Percentiles rank a stretch among this genome's conserved stretches.
phyloP scores from a whole-genome alignment of 768 basidiomycete species.

The Neoboletus subvelutipes region DNA sequence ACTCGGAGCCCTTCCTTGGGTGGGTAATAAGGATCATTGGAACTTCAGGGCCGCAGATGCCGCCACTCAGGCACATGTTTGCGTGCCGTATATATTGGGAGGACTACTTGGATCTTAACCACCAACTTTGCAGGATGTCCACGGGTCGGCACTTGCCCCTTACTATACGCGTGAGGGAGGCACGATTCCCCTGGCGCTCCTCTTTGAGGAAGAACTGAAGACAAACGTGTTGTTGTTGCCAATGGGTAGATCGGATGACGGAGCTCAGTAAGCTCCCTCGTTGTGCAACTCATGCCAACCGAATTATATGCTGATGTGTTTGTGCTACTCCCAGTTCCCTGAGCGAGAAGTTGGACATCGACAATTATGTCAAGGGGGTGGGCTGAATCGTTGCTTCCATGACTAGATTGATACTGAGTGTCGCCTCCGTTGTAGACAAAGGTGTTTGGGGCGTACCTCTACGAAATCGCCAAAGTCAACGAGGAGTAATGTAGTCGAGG shows the following conservation, averaged over 20 bases:
- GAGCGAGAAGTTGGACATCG: constrained; percentile 90
- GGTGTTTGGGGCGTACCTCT: constrained; percentile 16
- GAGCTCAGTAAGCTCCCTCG: constrained; percentile 64
- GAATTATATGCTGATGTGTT: background rate
- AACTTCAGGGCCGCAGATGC: constrained; percentile 81
- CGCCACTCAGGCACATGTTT: constrained; percentile 56
- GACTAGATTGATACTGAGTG: background rate
- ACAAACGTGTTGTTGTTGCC: constrained; percentile 84
- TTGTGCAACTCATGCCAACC: too few relatives aligned
- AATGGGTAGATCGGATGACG: constrained; percentile 90
- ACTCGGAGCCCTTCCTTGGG: constrained; percentile 83
- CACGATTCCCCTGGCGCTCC: constrained; percentile 84
- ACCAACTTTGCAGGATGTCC: background rate
- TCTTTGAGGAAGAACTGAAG: constrained; percentile 77
- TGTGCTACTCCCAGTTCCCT: constrained; percentile 52
- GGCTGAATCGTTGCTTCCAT: constrained; percentile 24
- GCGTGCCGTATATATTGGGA: background rate
- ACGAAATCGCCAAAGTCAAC: constrained; percentile 5
- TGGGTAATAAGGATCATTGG: constrained; percentile 78
- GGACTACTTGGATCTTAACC: background rate
- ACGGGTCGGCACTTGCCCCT: constrained; percentile 47
- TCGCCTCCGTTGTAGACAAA: constrained; percentile 12
- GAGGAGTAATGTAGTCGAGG: background rate
- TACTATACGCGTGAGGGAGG: constrained; percentile 85
- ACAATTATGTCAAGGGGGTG: constrained; percentile 81